Conservation (phyloP, 305 asterid genomes). For the Solanum hybrid region DNA sequence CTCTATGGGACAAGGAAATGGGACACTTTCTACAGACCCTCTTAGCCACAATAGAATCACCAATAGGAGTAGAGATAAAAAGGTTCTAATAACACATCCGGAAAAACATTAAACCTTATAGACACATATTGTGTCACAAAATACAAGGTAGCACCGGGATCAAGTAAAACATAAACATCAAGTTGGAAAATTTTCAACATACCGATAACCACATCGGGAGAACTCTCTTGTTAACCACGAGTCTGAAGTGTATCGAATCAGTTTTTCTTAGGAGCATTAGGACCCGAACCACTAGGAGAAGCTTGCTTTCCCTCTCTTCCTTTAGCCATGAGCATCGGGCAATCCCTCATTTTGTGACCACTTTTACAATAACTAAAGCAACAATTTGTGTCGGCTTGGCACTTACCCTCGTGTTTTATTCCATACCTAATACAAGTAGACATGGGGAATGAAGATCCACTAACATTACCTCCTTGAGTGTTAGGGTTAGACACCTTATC, state of each 20-base stretch:
- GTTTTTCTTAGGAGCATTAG: neutral
- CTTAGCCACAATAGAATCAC: neutral
- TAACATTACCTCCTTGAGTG: neutral
- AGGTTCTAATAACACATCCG: neutral
- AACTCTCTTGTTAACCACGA: neutral
- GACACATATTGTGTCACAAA: neutral
- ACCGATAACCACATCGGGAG: neutral
- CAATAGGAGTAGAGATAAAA: too few relatives aligned
- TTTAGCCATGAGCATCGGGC: neutral
- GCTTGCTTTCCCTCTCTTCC: neutral
- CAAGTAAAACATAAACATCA: neutral
- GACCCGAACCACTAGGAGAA: neutral
- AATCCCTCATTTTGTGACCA: neutral
- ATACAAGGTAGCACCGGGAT: neutral
- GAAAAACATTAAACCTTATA: neutral
- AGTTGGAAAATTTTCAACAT: neutral
- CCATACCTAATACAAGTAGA: neutral
- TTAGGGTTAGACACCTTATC: neutral
- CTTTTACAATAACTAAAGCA: neutral
- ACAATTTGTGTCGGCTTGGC: neutral
- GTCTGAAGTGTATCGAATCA: neutral
- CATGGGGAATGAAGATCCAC: neutral
- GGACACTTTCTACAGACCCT: neutral
- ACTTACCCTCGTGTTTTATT: neutral
- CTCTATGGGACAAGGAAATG: neutral